A percentile compares a stretch with the other conserved stretches of the same genome.
phyloP scores from a whole-genome alignment of 2,329 filamentous ascomycete genomes.

The Berkeleyomyces basicola region DNA sequence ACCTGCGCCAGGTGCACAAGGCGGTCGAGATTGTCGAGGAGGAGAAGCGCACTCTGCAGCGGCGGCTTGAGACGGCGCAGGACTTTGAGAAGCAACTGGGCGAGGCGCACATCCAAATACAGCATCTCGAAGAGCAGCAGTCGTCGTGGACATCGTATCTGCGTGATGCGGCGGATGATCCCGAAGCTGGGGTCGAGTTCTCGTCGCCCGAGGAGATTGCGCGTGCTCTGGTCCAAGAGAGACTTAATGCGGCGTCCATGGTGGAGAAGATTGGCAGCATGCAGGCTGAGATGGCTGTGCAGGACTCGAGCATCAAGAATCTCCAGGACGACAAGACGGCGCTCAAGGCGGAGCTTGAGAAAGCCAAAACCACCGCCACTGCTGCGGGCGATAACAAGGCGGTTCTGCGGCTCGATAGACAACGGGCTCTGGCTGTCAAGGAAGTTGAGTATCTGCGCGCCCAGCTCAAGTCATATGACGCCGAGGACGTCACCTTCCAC shows the following conservation, averaged over 20 bases:
- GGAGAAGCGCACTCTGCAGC: slow-evolving; percentile 72
- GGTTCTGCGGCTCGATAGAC: slow-evolving; percentile 63
- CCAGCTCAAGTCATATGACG: slow-evolving; percentile 75
- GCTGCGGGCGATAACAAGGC: slow-evolving; percentile 44
- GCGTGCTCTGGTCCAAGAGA: slow-evolving; percentile 65
- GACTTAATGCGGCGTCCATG: slow-evolving; percentile 63
- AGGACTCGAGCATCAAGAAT: slow-evolving; percentile 55
- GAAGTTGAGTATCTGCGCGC: slow-evolving; percentile 89
- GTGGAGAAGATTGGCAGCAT: slow-evolving; percentile 64
- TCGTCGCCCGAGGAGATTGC: slow-evolving; percentile 79
- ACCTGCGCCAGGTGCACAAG: slow-evolving; percentile 64
- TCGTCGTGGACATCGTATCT: slow-evolving; percentile 76
- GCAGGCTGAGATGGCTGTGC: slow-evolving; percentile 61
- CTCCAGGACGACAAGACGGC: slow-evolving; percentile 53
- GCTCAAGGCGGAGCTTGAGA: slow-evolving; percentile 54
- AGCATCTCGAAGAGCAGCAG: slow-evolving; percentile 77
- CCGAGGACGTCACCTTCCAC: slow-evolving; percentile 71
- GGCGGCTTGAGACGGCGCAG: slow-evolving; percentile 58
- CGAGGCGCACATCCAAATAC: slow-evolving; percentile 66
- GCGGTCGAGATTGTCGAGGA: slow-evolving; percentile 91
- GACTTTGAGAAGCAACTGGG: slow-evolving; percentile 58
- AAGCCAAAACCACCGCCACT: slow-evolving; percentile 37
- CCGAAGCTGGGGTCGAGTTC: slow-evolving; percentile 49
- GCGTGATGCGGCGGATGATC: slow-evolving; percentile 36
- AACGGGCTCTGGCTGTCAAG: slow-evolving; percentile 70